These are phyloP conservation scores for Debaryomyces sp. DNA, from an alignment of 1,139 yeast genomes.

Conservation along the genomic window DNA sequence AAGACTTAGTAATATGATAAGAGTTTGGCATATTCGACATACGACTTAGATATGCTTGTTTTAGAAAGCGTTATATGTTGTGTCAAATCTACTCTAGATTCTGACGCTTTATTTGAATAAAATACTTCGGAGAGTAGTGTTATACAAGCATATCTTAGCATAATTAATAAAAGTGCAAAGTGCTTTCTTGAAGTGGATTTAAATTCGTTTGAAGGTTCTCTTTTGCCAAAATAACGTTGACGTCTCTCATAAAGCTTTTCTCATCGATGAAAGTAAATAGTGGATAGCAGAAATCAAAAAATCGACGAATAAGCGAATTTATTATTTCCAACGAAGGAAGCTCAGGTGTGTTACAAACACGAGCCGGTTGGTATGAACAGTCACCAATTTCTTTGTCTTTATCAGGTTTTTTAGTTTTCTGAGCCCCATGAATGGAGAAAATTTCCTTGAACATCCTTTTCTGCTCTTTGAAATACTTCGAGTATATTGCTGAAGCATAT, in stretches of 20 bases:
- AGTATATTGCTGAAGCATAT: constrained; percentile 7
- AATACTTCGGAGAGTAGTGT: background rate
- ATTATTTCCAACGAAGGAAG: constrained; percentile 7
- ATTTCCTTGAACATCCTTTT: constrained; percentile 3
- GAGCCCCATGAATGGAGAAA: background rate
- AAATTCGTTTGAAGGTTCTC: background rate
- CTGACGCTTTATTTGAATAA: background rate
- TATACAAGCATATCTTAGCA: constrained; percentile 3
- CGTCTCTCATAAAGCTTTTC: constrained; percentile 21
- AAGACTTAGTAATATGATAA: constrained; percentile 20
- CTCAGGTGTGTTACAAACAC: background rate
- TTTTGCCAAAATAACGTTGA: background rate
- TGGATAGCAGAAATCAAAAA: constrained; percentile 27
- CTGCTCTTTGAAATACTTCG: constrained; percentile 7
- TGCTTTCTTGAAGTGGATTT: background rate
- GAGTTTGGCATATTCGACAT: constrained; percentile 12
- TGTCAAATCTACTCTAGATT: background rate
- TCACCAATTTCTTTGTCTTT: background rate
- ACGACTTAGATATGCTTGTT: constrained; percentile 8
- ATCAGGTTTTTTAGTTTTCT: background rate
- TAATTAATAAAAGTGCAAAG: background rate
- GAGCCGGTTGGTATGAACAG: background rate
- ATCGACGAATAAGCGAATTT: constrained; percentile 4
- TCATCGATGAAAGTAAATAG: constrained; percentile 37
- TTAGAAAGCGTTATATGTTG: background rate